Evolutionary conservation across 768 basidiomycete genomes (phyloP).

Genomic region (Amanita inopinata): DNA sequence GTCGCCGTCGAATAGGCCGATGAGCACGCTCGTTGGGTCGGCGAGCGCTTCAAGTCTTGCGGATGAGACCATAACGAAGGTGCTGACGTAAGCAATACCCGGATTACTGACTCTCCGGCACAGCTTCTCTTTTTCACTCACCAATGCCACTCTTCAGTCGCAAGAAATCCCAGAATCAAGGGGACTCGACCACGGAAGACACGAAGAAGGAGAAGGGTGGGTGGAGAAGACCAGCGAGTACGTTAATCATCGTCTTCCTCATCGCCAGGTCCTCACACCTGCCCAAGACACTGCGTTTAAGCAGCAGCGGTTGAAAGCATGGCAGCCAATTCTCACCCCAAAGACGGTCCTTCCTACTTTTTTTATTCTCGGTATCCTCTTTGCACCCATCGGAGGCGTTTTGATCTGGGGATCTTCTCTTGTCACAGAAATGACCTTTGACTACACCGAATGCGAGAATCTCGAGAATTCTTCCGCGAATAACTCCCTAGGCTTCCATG

Average conservation of each 20-base stretch:
- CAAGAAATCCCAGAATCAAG: constrained; percentile 29
- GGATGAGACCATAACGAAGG: constrained; percentile 4
- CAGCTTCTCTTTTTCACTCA: constrained; percentile 8
- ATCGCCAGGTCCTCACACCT: constrained; percentile 10
- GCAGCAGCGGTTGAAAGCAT: constrained; percentile 98
- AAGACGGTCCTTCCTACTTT: constrained; percentile 96
- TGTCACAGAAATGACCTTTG: constrained; percentile 89
- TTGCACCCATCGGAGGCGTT: constrained; percentile 92
- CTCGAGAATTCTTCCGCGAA: constrained; percentile 33
- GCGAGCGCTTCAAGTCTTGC: constrained; percentile 6
- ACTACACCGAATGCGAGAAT: constrained; percentile 90
- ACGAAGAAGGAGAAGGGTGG: constrained; percentile 76
- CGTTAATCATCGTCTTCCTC: constrained; percentile 21
- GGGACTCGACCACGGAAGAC: constrained; percentile 34
- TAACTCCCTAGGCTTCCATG: constrained; percentile 27
- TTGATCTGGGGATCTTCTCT: constrained; percentile 79
- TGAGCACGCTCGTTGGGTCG: constrained; percentile 2
- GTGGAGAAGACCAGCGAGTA: constrained; percentile 81
- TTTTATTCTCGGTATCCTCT: constrained; percentile 89
- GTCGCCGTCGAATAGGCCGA: constrained; percentile 4
- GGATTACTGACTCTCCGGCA: neutral
- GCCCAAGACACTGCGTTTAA: constrained; percentile 91
- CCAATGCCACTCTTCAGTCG: constrained; percentile 52
- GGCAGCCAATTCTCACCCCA: constrained; percentile 98
- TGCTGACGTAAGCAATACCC: constrained; percentile 7